Evolutionary conservation across 1,139 yeast species (phyloP), one percentile per base, ranked within the genome.

Genomic region (Pichia sp.): DNA sequence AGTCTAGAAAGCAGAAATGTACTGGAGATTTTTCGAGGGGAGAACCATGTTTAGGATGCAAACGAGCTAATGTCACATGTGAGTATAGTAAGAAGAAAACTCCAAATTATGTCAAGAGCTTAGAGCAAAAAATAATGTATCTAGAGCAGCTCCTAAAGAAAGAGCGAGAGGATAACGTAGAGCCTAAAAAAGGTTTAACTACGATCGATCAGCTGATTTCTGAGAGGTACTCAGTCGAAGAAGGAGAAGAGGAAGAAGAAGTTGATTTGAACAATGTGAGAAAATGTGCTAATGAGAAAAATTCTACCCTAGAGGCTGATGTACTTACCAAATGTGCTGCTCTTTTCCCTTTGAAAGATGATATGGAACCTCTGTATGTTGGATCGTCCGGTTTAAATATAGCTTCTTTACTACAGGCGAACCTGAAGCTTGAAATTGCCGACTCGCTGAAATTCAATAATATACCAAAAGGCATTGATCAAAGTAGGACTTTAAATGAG

Each of bases 1-100:
- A 58, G 34, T 36, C 55, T 15, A 51, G 61, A 13, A 59, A 59
- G 45, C 59, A 59, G 38, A 58, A 58, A 38, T 59, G 61, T 38
- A 58, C 58, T 15, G 61, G 61, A 16, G 38, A 53, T 43, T 51
- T 48, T 46, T 31, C 44, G 13, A 41, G 44, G 11, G 34, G 45
- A n/a, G 34, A 38, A 29, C 31, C 26, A n/a, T 57, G 59, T 44
- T 26, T 54, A 30, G 54, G 49, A 15, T 57, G 59, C 43, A 11
- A 45, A n/a, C 45, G 42, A 15, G 54, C 57, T 11, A 56, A 54
- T 15, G 50, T 38, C 31, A 32, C 41, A 0, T 57, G 59, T 46
- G 49, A 50, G 23, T 57, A 52, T 34, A 51, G 44, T 45, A 45
- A 52, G 32, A 47, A 47, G 36, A 40, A 54, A n/a, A 55, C 32